Conservation (phyloP, 1,284 basidiomycete genomes). For the Malassezia globosa region DNA sequence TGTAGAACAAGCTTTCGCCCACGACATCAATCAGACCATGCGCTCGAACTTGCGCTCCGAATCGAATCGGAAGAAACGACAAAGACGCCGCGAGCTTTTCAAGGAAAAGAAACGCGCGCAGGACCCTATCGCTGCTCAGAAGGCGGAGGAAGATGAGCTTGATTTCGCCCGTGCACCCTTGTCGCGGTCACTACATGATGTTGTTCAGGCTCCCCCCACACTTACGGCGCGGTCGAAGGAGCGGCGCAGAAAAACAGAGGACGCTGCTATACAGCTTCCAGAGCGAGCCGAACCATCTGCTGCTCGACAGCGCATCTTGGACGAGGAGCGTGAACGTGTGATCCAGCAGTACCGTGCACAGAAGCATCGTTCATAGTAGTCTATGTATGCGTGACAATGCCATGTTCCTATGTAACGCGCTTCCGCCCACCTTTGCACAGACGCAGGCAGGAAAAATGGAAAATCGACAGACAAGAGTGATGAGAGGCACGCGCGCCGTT, state of each 20-base stretch:
- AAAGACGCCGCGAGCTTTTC: slow-evolving; percentile 16
- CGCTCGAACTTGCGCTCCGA: slow-evolving; percentile 22
- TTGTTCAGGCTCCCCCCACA: slow-evolving; percentile 32
- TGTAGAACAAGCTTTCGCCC: slow-evolving; percentile 33
- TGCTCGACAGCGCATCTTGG: slow-evolving; percentile 31
- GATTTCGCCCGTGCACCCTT: slow-evolving; percentile 4
- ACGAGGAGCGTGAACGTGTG: slow-evolving; percentile 29
- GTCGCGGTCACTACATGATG: slow-evolving; percentile 24
- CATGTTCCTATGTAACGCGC: too few relatives aligned
- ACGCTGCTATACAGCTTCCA: slow-evolving; percentile 1
- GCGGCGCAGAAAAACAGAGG: slow-evolving; percentile 12
- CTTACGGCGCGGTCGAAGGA: slow-evolving; percentile 32
- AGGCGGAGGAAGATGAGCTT: not conserved
- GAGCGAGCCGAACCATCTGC: slow-evolving; percentile 24
- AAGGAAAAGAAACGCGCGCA: slow-evolving; percentile 12
- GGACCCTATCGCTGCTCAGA: not conserved
- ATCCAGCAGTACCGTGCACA: slow-evolving; percentile 31
- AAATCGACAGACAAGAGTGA: not conserved
- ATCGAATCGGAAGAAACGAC: slow-evolving; percentile 29
- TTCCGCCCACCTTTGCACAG: not conserved
- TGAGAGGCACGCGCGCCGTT: too few relatives aligned
- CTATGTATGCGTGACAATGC: not conserved
- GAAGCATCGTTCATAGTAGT: slow-evolving; percentile 20
- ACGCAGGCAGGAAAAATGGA: too few relatives aligned
- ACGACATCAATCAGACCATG: slow-evolving; percentile 26